Percentiles rank a stretch among this genome's conserved stretches.
phyloP scores from a whole-genome alignment of 2,329 filamentous ascomycete genomes.

The Cryphonectria parasitica region DNA sequence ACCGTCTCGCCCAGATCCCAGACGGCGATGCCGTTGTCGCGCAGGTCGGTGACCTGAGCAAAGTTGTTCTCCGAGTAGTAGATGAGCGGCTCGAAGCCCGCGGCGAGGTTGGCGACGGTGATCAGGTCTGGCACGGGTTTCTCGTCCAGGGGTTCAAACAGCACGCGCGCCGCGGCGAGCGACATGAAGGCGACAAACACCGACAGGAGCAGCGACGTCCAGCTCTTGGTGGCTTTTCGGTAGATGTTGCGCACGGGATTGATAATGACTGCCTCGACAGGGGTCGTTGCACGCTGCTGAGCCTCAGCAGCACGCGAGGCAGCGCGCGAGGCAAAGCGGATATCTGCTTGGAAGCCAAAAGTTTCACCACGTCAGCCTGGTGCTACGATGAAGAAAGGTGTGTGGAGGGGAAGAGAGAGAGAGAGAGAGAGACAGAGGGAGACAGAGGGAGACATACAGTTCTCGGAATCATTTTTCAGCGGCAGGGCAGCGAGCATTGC shows the following conservation, averaged over 20 bases:
- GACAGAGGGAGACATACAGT: constrained; percentile 49
- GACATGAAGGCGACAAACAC: constrained; percentile 66
- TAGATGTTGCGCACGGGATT: constrained; percentile 65
- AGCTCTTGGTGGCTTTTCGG: constrained; percentile 67
- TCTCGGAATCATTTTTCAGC: constrained; percentile 46
- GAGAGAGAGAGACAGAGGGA: background rate
- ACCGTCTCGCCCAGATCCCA: constrained; percentile 95
- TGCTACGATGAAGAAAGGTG: background rate
- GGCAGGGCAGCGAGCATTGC: constrained; percentile 37
- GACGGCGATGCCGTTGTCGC: constrained; percentile 89
- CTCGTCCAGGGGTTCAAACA: constrained; percentile 69
- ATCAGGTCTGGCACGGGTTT: constrained; percentile 81
- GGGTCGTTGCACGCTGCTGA: constrained; percentile 77
- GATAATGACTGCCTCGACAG: constrained; percentile 75
- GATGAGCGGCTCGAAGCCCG: constrained; percentile 90
- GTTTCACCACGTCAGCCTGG: constrained; percentile 30
- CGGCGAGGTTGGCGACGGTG: constrained; percentile 86
- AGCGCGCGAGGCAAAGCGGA: constrained; percentile 81
- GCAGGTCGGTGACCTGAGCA: constrained; percentile 82
- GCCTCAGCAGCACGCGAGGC: constrained; percentile 79
- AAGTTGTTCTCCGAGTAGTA: constrained; percentile 92
- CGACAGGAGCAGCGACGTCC: constrained; percentile 67
- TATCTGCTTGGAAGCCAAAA: constrained; percentile 58
- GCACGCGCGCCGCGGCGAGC: constrained; percentile 64
- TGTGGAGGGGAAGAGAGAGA: too few species aligned